Percentiles rank a stretch among this genome's conserved stretches.
phyloP scores from a whole-genome alignment of 192 early-diverging fungal species.

The Backusella parvicylindrica region DNA sequence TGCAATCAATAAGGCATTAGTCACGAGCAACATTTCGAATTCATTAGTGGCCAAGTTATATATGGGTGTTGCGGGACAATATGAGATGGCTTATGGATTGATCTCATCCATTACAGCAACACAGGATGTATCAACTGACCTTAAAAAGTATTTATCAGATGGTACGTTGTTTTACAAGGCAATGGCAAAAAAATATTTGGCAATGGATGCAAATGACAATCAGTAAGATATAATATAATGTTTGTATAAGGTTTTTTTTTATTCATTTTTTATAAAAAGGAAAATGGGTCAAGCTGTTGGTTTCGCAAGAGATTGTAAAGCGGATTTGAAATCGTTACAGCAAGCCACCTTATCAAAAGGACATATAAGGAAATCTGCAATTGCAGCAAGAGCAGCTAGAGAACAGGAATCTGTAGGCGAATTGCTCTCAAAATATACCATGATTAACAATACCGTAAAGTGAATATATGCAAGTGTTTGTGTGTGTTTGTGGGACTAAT shows the following conservation, averaged over 20 bases:
- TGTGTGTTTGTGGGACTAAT: background rate
- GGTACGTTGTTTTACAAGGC: slow-evolving; percentile 47
- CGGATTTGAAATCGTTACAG: slow-evolving; percentile 38
- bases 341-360: slow-evolving; percentile 42
- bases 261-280: slow-evolving; percentile 23
- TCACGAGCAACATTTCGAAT: slow-evolving; percentile 41
- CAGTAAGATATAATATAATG: slow-evolving; percentile 37
- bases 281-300: slow-evolving; percentile 54
- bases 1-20: slow-evolving; percentile 51
- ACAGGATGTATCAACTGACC: slow-evolving; percentile 50
- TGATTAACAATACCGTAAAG: slow-evolving; percentile 54
- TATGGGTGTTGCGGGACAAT: slow-evolving; percentile 52
- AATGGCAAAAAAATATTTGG: slow-evolving; percentile 49
- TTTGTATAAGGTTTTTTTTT: background rate
- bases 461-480: background rate
- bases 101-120: slow-evolving; percentile 47
- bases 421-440: slow-evolving; percentile 35
- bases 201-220: slow-evolving; percentile 54
- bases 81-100: slow-evolving; percentile 55
- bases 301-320: slow-evolving; percentile 45
- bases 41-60: slow-evolving; percentile 52
- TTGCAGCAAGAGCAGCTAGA: slow-evolving; percentile 41
- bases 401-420: slow-evolving; percentile 47
- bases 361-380: slow-evolving; percentile 26
- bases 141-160: slow-evolving; percentile 50